A percentile compares a stretch with the other conserved stretches of the same genome.
These are phyloP conservation scores for Lunularia cruciata DNA, from an alignment of 225 moss, liverwort and hornwort genomes.

Conservation along the genomic window DNA sequence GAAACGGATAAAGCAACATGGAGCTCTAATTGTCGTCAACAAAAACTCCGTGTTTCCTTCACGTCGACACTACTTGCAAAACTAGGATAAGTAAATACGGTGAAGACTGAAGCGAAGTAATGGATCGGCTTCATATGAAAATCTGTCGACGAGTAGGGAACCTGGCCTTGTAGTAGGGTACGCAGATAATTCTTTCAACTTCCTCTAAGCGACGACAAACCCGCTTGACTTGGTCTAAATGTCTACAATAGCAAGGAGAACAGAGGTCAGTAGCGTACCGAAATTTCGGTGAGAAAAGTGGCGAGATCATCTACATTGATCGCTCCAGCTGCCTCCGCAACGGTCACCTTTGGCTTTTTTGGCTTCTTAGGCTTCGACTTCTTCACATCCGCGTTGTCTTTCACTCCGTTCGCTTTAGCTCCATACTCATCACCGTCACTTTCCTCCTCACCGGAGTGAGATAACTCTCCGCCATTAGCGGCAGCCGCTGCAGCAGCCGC, in stretches of 20 bases:
- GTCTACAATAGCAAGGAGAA: too few species aligned
- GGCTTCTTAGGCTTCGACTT: slow-evolving; percentile 76
- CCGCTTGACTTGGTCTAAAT: too few species aligned
- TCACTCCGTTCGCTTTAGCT: slow-evolving; percentile 35
- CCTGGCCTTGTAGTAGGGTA: too few species aligned
- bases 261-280: slow-evolving; percentile 42
- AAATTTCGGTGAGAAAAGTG: slow-evolving; percentile 66
- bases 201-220: too few species aligned
- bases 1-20: background rate
- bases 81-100: too few species aligned
- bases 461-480: slow-evolving; percentile 20
- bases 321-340: slow-evolving; percentile 73
- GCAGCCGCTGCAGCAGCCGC: slow-evolving; percentile 56
- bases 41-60: too few species aligned
- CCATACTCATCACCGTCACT: slow-evolving; percentile 65
- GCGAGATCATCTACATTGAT: slow-evolving; percentile 66
- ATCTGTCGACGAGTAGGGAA: too few species aligned
- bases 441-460: slow-evolving; percentile 64
- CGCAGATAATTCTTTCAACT: too few species aligned
- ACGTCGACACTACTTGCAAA: too few species aligned
- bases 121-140: too few species aligned
- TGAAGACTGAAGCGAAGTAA: too few species aligned
- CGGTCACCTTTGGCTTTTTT: slow-evolving; percentile 86
- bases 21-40: too few species aligned
- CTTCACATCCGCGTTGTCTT: slow-evolving; percentile 44